Evolutionary conservation across 75 land plant species (phyloP).

Genomic region (Cupressus sempervirens): DNA sequence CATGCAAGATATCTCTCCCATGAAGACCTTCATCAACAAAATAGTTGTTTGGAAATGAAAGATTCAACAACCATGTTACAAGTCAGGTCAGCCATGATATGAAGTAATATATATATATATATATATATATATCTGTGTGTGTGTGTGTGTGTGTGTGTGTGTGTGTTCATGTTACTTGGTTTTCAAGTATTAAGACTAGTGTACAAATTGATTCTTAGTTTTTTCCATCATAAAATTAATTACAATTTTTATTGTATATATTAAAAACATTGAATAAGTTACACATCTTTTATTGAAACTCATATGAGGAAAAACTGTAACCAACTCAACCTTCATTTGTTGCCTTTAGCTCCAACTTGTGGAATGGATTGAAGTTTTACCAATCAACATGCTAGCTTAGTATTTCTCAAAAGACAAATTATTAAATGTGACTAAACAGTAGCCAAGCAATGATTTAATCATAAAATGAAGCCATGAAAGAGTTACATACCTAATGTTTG

Average conservation of each 20-base stretch:
- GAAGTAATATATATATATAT: background rate
- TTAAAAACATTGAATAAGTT: no score
- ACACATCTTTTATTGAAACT: no score
- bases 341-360: no score
- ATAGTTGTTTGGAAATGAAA: background rate
- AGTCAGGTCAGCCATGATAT: background rate
- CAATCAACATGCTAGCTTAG: no score
- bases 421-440: background rate
- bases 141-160: no score
- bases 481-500: constrained; percentile 85
- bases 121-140: no score
- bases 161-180: background rate
- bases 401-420: no score
- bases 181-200: background rate
- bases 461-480: background rate
- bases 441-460: background rate
- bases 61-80: background rate
- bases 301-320: no score
- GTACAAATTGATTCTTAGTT: background rate
- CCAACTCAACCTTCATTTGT: no score
- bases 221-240: background rate
- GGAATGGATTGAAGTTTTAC: no score
- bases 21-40: background rate
- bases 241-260: no score
- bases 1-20: background rate